phyloP scores from a whole-genome alignment of 1,284 basidiomycete species.

The Trametes sp. region DNA sequence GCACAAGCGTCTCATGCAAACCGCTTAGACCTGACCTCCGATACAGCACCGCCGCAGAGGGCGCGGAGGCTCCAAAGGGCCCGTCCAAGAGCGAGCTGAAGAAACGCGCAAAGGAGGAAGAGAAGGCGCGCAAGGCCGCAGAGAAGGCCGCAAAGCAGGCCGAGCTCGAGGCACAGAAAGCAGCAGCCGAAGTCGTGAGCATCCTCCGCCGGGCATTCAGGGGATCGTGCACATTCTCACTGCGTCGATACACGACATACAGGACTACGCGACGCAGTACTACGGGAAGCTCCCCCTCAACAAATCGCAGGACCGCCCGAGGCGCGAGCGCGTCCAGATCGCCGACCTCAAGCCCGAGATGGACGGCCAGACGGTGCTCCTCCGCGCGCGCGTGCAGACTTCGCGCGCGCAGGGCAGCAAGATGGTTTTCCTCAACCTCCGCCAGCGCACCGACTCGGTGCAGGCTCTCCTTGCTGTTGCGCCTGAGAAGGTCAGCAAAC shows the following conservation, averaged over 20 bases:
- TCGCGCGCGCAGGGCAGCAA: slow-evolving; percentile 92
- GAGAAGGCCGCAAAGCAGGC: slow-evolving; percentile 84
- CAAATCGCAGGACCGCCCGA: slow-evolving; percentile 83
- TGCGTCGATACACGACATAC: slow-evolving; percentile 15
- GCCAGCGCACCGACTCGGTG: slow-evolving; percentile 90
- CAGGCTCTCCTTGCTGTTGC: slow-evolving; percentile 87
- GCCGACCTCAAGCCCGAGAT: slow-evolving; percentile 69
- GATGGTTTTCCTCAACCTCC: slow-evolving; percentile 94
- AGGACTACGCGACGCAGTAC: slow-evolving; percentile 88
- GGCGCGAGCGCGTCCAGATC: slow-evolving; percentile 65
- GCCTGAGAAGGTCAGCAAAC: slow-evolving; percentile 89
- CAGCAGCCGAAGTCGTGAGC: slow-evolving; percentile 76
- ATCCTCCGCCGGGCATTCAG: slow-evolving; percentile 12
- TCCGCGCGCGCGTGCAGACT: slow-evolving; percentile 93
- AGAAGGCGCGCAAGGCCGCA: slow-evolving; percentile 92
- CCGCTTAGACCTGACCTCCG: slow-evolving; percentile 2
- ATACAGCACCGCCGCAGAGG: slow-evolving; percentile 47
- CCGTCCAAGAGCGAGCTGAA: slow-evolving; percentile 92
- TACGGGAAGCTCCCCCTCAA: slow-evolving; percentile 94
- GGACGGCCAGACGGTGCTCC: slow-evolving; percentile 82
- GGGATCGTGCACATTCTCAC: neutral
- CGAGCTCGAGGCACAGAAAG: slow-evolving; percentile 78
- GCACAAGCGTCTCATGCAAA: neutral
- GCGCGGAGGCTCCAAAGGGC: slow-evolving; percentile 44
- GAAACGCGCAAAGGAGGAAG: slow-evolving; percentile 91